Conservation (phyloP, 2,329 filamentous ascomycete species). For the Biscogniauxia sp. region DNA sequence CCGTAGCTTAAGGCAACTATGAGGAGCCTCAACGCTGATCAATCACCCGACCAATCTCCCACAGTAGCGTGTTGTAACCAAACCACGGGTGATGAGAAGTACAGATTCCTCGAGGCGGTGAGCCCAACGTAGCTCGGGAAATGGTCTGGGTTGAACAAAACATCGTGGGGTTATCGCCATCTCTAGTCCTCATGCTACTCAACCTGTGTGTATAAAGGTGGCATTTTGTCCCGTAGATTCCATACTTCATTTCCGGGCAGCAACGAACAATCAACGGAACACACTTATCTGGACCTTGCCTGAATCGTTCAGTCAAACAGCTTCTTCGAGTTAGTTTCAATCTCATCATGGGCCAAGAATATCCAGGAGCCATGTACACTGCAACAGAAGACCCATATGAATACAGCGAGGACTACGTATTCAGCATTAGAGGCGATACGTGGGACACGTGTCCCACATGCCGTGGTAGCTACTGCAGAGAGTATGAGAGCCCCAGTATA, state of each 20-base stretch:
- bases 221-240: background rate
- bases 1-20: background rate
- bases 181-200: background rate
- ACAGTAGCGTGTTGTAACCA: background rate
- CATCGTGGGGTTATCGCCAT: background rate
- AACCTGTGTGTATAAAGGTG: background rate
- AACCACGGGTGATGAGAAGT: background rate
- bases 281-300: background rate
- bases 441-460: background rate
- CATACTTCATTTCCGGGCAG: background rate
- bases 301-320: background rate
- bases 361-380: background rate
- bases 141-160: background rate
- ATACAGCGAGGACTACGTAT: background rate
- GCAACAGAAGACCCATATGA: background rate
- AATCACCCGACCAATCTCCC: background rate
- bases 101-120: background rate
- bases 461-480: background rate
- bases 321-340: background rate
- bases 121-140: background rate
- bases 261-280: background rate
- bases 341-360: background rate
- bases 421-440: background rate
- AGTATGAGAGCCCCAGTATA: background rate
- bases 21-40: background rate